phyloP scores from a whole-genome alignment of 208 protist species.

The Tritrichomonas foetus region DNA sequence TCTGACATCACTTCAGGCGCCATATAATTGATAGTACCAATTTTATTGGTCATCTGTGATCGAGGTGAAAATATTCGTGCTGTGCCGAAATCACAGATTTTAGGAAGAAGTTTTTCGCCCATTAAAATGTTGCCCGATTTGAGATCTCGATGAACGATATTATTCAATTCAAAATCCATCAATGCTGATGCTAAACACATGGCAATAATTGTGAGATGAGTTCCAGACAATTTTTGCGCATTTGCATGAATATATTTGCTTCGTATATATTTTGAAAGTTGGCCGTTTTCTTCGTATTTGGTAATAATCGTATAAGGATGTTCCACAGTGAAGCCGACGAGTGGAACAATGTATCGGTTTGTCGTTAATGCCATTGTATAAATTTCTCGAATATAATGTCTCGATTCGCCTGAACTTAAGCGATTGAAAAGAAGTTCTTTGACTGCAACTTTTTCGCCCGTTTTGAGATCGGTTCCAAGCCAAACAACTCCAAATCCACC shows the following conservation, averaged over 20 bases:
- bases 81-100: constrained; percentile 29
- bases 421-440: background rate
- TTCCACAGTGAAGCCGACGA: background rate
- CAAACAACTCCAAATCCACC: constrained; percentile 26
- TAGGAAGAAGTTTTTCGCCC: background rate
- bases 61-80: background rate
- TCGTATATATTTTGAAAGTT: background rate
- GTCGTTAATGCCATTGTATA: background rate
- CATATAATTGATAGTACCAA: background rate
- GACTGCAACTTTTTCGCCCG: background rate
- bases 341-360: background rate
- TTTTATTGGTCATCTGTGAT: background rate
- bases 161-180: background rate
- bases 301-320: background rate
- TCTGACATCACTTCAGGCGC: background rate
- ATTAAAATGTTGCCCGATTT: background rate
- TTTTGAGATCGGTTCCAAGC: background rate
- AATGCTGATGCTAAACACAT: background rate
- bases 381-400: background rate
- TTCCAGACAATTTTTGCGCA: background rate
- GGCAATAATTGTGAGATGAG: background rate
- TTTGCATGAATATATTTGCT: background rate
- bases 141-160: constrained; percentile 6
- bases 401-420: background rate
- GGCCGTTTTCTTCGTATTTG: background rate